phyloP scores from a whole-genome alignment of 495 filamentous ascomycete genomes.

The Xylaria castorea region DNA sequence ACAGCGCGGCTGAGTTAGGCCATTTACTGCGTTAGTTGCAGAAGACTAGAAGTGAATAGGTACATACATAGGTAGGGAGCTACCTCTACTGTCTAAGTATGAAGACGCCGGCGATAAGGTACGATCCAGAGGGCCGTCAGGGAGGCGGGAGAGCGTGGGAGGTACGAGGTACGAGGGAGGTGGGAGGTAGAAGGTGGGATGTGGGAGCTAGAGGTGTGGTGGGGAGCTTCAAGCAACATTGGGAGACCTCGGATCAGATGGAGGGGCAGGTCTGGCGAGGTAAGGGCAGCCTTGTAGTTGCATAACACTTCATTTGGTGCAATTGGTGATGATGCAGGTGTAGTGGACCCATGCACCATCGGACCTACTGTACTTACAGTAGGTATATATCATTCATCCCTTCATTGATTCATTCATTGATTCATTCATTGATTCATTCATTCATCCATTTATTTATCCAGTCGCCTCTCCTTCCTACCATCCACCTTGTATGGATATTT shows the following conservation, averaged over 20 bases:
- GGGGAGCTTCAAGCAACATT: constrained; percentile 6
- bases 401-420: background rate
- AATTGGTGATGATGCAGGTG: background rate
- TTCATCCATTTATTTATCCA: too few relatives aligned
- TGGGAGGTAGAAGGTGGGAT: background rate
- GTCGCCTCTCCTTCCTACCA: background rate
- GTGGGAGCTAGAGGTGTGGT: background rate
- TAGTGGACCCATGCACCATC: background rate
- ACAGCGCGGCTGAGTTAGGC: background rate
- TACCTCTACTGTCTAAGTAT: background rate
- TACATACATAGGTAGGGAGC: too few relatives aligned
- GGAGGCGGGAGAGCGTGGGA: background rate
- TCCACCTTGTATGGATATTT: background rate
- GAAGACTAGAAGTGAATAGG: background rate
- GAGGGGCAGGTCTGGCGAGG: background rate
- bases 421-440: background rate
- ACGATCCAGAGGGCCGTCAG: constrained; percentile 1
- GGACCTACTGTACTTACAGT: too few relatives aligned
- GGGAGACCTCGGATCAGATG: background rate
- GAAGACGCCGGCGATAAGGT: background rate
- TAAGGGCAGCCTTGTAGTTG: constrained; percentile 1
- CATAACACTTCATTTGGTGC: background rate
- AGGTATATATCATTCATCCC: too few relatives aligned
- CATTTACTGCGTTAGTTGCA: background rate
- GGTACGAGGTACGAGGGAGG: background rate